Percentiles rank a stretch among this genome's conserved stretches.
Conservation (phyloP, 805 yeast genomes). For the Schizosaccharomyces cryophilus region DNA sequence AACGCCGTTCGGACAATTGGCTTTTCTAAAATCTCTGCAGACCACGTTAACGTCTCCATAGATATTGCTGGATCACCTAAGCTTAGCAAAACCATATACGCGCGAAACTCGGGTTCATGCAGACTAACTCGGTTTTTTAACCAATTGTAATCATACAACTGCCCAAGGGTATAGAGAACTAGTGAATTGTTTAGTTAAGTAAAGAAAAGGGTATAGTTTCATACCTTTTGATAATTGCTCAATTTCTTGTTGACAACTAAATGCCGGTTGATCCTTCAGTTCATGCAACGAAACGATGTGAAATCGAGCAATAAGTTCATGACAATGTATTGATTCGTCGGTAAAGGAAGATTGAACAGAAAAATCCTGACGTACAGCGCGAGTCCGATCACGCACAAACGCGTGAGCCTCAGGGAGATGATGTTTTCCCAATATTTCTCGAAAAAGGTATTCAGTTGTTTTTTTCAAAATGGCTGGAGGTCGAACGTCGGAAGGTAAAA, state of each 20-base stretch:
- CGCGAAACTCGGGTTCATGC: constrained; percentile 82
- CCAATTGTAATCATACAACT: constrained; percentile 61
- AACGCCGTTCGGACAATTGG: constrained; percentile 44
- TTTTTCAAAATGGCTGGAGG: constrained; percentile 50
- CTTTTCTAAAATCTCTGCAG: constrained; percentile 28
- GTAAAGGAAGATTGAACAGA: constrained; percentile 86
- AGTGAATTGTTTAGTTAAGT: constrained; percentile 17
- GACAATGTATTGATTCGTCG: constrained; percentile 78
- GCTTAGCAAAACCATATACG: constrained; percentile 60
- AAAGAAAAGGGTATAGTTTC: background rate
- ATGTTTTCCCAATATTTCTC: constrained; percentile 21
- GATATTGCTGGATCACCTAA: constrained; percentile 68
- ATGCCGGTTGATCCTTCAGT: constrained; percentile 58
- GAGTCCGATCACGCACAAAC: constrained; percentile 87
- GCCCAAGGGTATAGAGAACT: constrained; percentile 65
- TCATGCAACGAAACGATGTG: constrained; percentile 62
- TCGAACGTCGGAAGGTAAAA: constrained; percentile 88
- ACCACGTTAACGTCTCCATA: constrained; percentile 44
- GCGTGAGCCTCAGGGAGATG: constrained; percentile 61
- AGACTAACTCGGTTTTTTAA: constrained; percentile 43
- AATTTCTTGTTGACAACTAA: constrained; percentile 80
- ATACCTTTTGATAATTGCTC: constrained; percentile 46
- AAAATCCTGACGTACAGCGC: constrained; percentile 90
- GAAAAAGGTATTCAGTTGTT: constrained; percentile 50
- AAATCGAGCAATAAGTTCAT: constrained; percentile 71